A percentile compares a stretch with the other conserved stretches of the same genome.
These are phyloP conservation scores for Mucor velutinosus DNA, from an alignment of 371 early-diverging fungal species.

Conservation along the genomic window DNA sequence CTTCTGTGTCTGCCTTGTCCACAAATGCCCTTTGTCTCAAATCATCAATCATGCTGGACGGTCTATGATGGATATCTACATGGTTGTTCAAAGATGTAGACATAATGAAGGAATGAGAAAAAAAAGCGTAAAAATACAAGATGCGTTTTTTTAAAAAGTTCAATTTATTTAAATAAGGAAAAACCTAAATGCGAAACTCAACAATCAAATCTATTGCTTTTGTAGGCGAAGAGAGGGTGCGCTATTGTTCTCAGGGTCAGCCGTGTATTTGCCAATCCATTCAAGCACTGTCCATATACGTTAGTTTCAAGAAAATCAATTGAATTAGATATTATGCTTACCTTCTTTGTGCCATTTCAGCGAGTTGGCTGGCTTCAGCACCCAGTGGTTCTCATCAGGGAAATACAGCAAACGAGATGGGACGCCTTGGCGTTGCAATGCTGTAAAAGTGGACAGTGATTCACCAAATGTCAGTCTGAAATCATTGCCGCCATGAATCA, in stretches of 20 bases:
- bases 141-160: neutral
- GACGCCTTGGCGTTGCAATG: constrained; percentile 73
- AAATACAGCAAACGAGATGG: constrained; percentile 76
- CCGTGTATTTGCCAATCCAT: constrained; percentile 68
- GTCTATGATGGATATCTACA: neutral
- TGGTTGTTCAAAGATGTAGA: neutral
- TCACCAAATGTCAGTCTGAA: constrained; percentile 73
- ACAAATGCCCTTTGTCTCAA: constrained; percentile 23
- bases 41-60: constrained; percentile 5
- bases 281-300: constrained; percentile 31
- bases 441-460: constrained; percentile 79
- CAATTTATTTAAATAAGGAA: neutral
- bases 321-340: neutral
- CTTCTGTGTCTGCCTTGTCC: constrained; percentile 18
- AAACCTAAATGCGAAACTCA: neutral
- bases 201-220: neutral
- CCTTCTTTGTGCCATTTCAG: constrained; percentile 77
- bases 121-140: neutral
- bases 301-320: neutral
- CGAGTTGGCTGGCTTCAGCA: constrained; percentile 77
- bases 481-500: constrained; percentile 74
- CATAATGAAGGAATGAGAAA: neutral
- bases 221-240: neutral
- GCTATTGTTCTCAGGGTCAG: neutral
- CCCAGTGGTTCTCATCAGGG: constrained; percentile 84